phyloP scores from a whole-genome alignment of 345 rosid species.

The Salix koriyanagi region DNA sequence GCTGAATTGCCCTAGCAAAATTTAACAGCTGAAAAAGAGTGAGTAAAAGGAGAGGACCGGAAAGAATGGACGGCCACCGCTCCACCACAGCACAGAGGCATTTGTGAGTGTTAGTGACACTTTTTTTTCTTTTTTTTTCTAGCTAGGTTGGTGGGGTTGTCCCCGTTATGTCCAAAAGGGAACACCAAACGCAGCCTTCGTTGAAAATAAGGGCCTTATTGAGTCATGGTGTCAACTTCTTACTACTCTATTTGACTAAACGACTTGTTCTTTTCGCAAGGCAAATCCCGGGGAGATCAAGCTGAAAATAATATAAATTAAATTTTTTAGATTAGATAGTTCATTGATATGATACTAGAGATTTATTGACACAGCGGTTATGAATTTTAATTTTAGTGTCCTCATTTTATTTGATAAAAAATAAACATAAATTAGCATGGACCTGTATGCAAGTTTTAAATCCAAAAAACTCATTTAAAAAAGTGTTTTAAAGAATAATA shows the following conservation, averaged over 20 bases:
- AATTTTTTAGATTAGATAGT: too few relatives aligned
- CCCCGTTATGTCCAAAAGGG: conserved; percentile 8
- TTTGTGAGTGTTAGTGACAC: conserved; percentile 1
- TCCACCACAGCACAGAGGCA: not conserved
- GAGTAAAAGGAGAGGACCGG: not conserved
- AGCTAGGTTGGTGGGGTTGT: conserved; percentile 12
- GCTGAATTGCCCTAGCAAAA: not conserved
- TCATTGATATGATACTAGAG: too few relatives aligned
- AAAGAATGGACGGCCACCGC: conserved; percentile 6
- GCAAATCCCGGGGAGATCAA: not conserved
- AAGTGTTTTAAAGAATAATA: too few relatives aligned
- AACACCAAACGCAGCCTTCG: conserved; percentile 24
- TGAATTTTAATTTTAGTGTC: rapidly evolving
- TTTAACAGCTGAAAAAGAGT: not conserved
- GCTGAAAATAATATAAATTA: too few relatives aligned
- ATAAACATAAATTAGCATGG: too few relatives aligned
- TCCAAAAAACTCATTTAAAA: too few relatives aligned
- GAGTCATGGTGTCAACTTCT: not conserved
- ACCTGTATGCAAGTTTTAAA: too few relatives aligned
- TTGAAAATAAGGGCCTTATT: conserved; percentile 19
- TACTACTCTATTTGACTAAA: conserved; percentile 9
- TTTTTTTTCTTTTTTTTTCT: too few relatives aligned
- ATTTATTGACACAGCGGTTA: rapidly evolving
- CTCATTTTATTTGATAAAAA: too few relatives aligned
- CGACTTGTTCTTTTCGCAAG: not conserved